Evolutionary conservation across 371 early-diverging fungal species (phyloP).

Genomic region (Syncephalis plumigaleata): DNA sequence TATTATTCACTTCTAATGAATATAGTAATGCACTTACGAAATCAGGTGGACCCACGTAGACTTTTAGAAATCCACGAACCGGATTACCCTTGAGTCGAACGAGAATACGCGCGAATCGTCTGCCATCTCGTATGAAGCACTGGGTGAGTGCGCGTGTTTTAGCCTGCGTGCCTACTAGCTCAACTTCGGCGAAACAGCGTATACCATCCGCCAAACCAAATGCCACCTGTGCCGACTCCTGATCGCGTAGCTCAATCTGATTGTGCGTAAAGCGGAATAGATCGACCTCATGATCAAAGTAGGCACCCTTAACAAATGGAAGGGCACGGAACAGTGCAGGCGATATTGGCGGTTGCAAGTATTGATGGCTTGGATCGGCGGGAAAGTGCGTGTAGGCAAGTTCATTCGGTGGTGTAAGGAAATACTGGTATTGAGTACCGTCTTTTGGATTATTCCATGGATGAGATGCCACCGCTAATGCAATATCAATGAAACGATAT

Average conservation of each 20-base stretch:
- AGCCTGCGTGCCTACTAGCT: not conserved
- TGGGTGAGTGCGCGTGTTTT: too few relatives aligned
- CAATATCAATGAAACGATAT: slow-evolving; percentile 1
- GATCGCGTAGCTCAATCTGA: not conserved
- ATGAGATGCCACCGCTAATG: not conserved
- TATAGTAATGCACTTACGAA: too few relatives aligned
- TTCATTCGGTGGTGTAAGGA: not conserved
- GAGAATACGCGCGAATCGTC: not conserved
- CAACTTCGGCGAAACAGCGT: not conserved
- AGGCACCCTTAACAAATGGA: not conserved
- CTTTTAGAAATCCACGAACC: not conserved
- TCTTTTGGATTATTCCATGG: not conserved
- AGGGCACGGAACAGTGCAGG: not conserved
- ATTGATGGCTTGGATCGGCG: not conserved
- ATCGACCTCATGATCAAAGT: not conserved
- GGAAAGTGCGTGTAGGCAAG: slow-evolving; percentile 1
- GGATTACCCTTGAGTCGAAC: not conserved
- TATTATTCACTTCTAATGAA: too few relatives aligned
- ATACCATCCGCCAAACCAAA: not conserved
- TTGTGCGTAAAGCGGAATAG: not conserved
- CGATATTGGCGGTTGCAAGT: not conserved
- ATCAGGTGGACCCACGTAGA: not conserved
- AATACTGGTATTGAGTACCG: not conserved
- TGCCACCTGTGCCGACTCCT: not conserved
- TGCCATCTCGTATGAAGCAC: not conserved